Evolutionary conservation across 345 rosid species (phyloP).

Genomic region (Hibiscus tridactylites): DNA sequence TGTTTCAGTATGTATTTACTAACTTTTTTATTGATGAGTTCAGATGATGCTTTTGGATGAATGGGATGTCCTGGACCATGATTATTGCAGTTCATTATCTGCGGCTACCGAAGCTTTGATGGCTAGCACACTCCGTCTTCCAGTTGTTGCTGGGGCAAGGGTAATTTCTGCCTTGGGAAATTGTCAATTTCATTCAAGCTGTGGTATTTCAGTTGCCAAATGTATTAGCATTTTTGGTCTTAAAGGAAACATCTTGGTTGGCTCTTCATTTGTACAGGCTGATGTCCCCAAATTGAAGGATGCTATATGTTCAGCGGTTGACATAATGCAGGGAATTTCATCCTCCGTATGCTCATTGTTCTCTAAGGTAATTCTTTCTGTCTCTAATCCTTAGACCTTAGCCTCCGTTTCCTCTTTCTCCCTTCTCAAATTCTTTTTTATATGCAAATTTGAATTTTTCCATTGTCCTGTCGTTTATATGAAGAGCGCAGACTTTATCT

Average conservation of each 20-base stretch:
- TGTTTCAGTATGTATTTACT: not conserved
- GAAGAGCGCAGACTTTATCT: not conserved
- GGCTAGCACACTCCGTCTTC: conserved; percentile 85
- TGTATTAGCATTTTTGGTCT: not conserved
- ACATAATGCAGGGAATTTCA: conserved; percentile 86
- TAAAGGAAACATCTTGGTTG: not conserved
- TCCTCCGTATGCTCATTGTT: conserved; percentile 59
- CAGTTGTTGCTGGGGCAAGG: conserved; percentile 71
- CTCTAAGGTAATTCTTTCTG: conserved; percentile 45
- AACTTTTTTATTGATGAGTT: conserved; percentile 9
- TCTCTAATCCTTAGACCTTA: not conserved
- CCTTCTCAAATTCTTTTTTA: not conserved
- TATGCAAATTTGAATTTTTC: not conserved
- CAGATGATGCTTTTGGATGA: conserved; percentile 67
- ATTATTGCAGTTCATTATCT: conserved; percentile 54
- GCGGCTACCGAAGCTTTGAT: conserved; percentile 70
- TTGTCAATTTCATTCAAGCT: not conserved
- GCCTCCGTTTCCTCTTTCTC: not conserved
- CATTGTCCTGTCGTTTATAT: not conserved
- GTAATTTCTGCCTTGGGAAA: conserved; percentile 22
- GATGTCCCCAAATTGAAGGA: conserved; percentile 63
- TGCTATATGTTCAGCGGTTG: conserved; percentile 78
- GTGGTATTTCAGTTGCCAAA: not conserved
- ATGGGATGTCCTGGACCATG: conserved; percentile 46
- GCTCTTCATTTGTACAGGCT: conserved; percentile 39